These are phyloP conservation scores for Perilla frutescens DNA, from an alignment of 257 asterid genomes.

Conservation along the genomic window DNA sequence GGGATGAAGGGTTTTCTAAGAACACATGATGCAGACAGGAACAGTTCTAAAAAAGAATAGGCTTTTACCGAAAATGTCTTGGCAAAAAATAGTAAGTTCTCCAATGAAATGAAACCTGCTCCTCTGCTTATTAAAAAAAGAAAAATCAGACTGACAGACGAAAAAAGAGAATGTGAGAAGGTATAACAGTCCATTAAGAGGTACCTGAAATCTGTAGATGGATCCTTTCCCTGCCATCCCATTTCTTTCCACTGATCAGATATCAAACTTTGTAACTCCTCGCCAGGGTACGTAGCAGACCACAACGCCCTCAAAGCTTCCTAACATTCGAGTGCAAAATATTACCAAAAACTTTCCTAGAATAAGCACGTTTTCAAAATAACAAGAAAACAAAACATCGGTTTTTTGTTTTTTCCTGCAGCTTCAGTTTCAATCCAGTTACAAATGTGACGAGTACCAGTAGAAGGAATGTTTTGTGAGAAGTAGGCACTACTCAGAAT, in stretches of 20 bases:
- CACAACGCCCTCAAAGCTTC: slow-evolving; percentile 84
- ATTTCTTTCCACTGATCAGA: slow-evolving; percentile 94
- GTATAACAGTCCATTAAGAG: neutral
- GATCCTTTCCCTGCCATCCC: slow-evolving; percentile 99
- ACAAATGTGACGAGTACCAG: slow-evolving; percentile 15
- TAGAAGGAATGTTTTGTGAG: neutral
- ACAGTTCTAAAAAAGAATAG: neutral
- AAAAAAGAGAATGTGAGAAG: neutral
- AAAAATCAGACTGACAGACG: slow-evolving; percentile 14
- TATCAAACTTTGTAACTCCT: slow-evolving; percentile 68
- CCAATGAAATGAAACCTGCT: slow-evolving; percentile 87
- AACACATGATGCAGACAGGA: neutral
- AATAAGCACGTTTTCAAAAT: neutral
- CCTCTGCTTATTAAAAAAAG: slow-evolving; percentile 55
- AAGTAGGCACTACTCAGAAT: slow-evolving; percentile 16
- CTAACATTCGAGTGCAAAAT: slow-evolving; percentile 35
- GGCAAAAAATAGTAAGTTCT: slow-evolving; percentile 81
- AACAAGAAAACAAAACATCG: neutral
- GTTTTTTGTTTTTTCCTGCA: neutral
- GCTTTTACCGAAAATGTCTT: slow-evolving; percentile 75
- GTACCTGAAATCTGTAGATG: slow-evolving; percentile 91
- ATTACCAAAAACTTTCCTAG: neutral
- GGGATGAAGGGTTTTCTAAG: neutral
- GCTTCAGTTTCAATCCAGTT: slow-evolving; percentile 1
- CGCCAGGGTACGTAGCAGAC: slow-evolving; percentile 79